Conservation (phyloP, 768 basidiomycete species). For the Inosperma sp. region DNA sequence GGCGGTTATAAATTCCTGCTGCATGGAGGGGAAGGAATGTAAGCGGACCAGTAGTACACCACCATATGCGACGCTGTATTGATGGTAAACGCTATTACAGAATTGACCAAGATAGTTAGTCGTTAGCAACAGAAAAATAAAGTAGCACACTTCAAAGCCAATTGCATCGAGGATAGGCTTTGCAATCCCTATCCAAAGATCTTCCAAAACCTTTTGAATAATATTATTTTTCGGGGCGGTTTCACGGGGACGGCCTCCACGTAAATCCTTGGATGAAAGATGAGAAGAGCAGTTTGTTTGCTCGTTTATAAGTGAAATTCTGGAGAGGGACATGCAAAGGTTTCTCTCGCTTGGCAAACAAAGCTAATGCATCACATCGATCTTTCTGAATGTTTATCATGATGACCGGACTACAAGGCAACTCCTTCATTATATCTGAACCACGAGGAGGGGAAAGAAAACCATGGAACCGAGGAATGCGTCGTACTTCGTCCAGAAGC, state of each 20-base stretch:
- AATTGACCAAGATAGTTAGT: not conserved
- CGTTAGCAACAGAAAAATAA: not conserved
- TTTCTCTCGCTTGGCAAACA: not conserved
- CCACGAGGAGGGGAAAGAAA: conserved; percentile 16
- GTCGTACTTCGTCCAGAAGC: too few species aligned
- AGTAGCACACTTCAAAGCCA: not conserved
- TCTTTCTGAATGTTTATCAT: too few species aligned
- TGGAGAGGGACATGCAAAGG: conserved; percentile 12
- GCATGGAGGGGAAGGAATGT: conserved; percentile 30
- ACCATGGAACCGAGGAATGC: conserved; percentile 17
- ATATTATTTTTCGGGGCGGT: not conserved
- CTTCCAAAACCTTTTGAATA: not conserved
- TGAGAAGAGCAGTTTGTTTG: not conserved
- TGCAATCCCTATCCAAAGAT: conserved; percentile 3
- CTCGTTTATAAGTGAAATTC: conserved; percentile 8
- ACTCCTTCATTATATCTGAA: conserved; percentile 1
- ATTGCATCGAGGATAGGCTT: conserved; percentile 6
- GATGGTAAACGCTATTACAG: not conserved
- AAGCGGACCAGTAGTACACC: conserved; percentile 26
- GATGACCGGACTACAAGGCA: conserved; percentile 17
- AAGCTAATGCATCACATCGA: conserved; percentile 23
- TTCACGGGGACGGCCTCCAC: not conserved
- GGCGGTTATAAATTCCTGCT: too few species aligned
- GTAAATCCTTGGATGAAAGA: not conserved
- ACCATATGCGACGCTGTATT: conserved; percentile 12